Evolutionary conservation across 139 green algal species (phyloP).

Genomic region (Diplosphaera chodatii): DNA sequence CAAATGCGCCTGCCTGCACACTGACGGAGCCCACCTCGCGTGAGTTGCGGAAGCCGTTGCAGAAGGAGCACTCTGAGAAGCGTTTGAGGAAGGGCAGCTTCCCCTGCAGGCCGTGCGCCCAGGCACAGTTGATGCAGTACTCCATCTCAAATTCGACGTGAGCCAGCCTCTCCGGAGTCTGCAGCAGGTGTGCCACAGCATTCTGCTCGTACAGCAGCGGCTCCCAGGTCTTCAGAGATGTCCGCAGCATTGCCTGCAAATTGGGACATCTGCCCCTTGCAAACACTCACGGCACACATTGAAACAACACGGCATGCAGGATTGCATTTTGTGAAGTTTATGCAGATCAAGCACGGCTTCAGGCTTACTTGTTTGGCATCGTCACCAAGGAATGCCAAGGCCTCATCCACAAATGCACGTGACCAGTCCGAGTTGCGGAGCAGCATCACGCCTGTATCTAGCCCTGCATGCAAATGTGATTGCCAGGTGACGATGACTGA

Average conservation of each 20-base stretch:
- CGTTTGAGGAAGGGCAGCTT: slow-evolving; percentile 1
- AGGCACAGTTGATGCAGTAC: slow-evolving; percentile 9
- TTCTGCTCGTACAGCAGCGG: slow-evolving; percentile 11
- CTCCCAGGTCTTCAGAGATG: slow-evolving; percentile 1
- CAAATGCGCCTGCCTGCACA: too few species aligned
- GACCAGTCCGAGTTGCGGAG: slow-evolving; percentile 25
- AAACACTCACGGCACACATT: too few species aligned
- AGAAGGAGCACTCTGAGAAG: slow-evolving; percentile 1
- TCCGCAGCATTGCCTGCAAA: background rate
- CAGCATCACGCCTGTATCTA: slow-evolving; percentile 19
- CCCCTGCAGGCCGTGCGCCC: background rate
- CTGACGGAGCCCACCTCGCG: background rate
- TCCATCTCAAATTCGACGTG: slow-evolving; percentile 3
- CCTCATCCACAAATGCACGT: slow-evolving; percentile 6
- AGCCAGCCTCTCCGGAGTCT: background rate
- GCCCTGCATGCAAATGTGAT: slow-evolving; percentile 1
- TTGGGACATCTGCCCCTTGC: too few species aligned
- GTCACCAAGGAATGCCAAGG: background rate
- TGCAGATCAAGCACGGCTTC: background rate
- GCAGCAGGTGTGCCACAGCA: slow-evolving; percentile 5
- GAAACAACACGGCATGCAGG: too few species aligned
- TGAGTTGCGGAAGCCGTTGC: background rate
- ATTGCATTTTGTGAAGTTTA: too few species aligned
- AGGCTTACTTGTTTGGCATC: slow-evolving; percentile 8
- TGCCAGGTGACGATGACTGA: too few species aligned